These are phyloP conservation scores for Yamadazyma akitaensis DNA, from an alignment of 805 yeast species.

Conservation along the genomic window DNA sequence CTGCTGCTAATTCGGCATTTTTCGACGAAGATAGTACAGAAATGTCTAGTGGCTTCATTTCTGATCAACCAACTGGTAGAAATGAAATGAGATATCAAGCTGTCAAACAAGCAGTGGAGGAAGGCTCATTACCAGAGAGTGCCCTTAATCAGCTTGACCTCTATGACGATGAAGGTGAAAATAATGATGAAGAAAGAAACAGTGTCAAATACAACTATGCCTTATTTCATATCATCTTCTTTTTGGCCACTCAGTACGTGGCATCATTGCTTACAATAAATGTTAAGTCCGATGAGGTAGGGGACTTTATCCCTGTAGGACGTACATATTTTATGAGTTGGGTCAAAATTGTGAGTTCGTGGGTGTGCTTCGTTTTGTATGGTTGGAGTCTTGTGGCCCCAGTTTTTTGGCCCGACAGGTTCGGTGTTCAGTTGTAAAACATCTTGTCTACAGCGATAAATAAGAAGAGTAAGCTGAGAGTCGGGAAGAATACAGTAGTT, in stretches of 20 bases:
- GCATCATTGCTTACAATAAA: constrained; percentile 91
- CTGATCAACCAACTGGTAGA: constrained; percentile 50
- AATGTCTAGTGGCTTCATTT: constrained; percentile 39
- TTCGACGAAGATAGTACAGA: constrained; percentile 28
- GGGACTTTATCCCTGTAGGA: constrained; percentile 95
- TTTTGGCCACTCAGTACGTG: constrained; percentile 94
- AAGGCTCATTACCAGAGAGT: constrained; percentile 90
- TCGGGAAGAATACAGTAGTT: background rate
- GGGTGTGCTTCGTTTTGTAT: constrained; percentile 85
- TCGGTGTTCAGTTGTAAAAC: constrained; percentile 35
- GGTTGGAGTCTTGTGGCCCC: constrained; percentile 94
- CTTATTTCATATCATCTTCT: constrained; percentile 85
- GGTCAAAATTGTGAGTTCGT: constrained; percentile 89
- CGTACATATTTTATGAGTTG: constrained; percentile 92
- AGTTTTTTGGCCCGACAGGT: constrained; percentile 83
- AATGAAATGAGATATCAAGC: constrained; percentile 83
- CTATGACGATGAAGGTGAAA: constrained; percentile 31
- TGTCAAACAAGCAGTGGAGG: constrained; percentile 89
- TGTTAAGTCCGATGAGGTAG: constrained; percentile 77
- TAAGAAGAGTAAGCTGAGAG: too few species aligned
- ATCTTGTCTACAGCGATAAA: too few species aligned
- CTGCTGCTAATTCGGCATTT: constrained; percentile 67
- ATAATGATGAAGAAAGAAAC: constrained; percentile 54
- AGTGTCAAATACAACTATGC: constrained; percentile 80
- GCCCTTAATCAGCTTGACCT: constrained; percentile 77